Base-by-base conservation (phyloP, 1,284 basidiomycete species). In the Vanrija humicola region DNA sequence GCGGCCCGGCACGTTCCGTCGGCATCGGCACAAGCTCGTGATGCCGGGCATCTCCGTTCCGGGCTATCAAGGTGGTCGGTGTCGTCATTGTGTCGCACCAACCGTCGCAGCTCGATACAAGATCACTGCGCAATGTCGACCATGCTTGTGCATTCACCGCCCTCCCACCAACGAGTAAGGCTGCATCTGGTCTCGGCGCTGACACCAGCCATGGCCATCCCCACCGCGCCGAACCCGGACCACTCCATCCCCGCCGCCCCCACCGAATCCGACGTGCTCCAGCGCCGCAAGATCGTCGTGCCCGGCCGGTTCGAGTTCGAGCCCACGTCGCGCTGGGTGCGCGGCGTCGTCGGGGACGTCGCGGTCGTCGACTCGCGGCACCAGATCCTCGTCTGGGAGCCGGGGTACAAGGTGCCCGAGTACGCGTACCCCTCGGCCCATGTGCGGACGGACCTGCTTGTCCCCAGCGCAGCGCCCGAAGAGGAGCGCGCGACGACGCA, bases 171-270 rank as follows among this genome's bases (percentile, higher is more conserved):
- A 23, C 21, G 21, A 28, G 28, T 28, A 28, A 28, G 28, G 6
- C 28, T 8, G 10, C 7, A 7, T 28, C 7, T 28, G 7, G 28
- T 28, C 28, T 28, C 28, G 3, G 6, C 28, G 28, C 28, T 28
- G 28, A 28, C 34, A 12, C 34, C 12, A 12, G 84, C 28, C 29
- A 48, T 48, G 47, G 19, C 47, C 21, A 39, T 48, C 29, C 47
- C 47, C 19, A 40, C 14, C n/a, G 38, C 38, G 38, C 47, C 47
- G 10, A 39, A 26, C 21, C 47, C 47, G 8, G 47, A 48, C 23
- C 47, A 34, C 23, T 23, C 34, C 38, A 39, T 48, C 34, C 47
- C 47, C 15, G n/a, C 9, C 1, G 16, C 38, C 2, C 47, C 47
- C 9, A 23, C 21, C 6, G 38, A 23, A 6, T 16, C 19, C 38